Conservation (phyloP, 2,329 filamentous ascomycete genomes). For the Trichoderma pleuroti region DNA sequence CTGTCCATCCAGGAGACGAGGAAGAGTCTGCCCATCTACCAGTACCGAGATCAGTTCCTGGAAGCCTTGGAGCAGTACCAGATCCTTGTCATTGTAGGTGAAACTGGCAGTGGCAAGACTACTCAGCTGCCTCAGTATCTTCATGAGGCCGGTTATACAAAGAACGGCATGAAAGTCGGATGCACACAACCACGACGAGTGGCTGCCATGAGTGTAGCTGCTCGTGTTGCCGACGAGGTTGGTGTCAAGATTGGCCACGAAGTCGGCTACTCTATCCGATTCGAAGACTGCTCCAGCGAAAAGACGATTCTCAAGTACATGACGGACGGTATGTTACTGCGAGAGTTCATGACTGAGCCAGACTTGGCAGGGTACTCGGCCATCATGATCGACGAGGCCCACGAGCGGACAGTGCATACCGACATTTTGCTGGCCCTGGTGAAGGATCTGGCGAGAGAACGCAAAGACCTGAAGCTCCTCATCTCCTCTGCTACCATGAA, state of each 20-base stretch:
- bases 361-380: conserved; percentile 78
- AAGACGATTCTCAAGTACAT: conserved; percentile 94
- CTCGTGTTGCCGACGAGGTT: conserved; percentile 91
- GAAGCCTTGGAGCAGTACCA: conserved; percentile 84
- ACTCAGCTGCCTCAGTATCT: conserved; percentile 94
- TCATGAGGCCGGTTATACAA: conserved; percentile 85
- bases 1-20: conserved; percentile 86
- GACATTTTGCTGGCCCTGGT: conserved; percentile 85
- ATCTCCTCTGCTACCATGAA: conserved; percentile 96
- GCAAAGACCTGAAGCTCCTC: conserved; percentile 82
- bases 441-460: conserved; percentile 79
- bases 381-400: conserved; percentile 95
- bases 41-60: conserved; percentile 80
- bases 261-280: conserved; percentile 92
- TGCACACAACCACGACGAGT: conserved; percentile 95
- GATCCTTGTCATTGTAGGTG: conserved; percentile 85
- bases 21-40: conserved; percentile 85
- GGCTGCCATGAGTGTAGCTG: conserved; percentile 95
- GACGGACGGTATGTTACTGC: conserved; percentile 92
- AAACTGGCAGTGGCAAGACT: conserved; percentile 93
- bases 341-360: conserved; percentile 86
- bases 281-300: conserved; percentile 86
- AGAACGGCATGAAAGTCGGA: conserved; percentile 77
- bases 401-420: conserved; percentile 87
- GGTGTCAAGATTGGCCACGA: conserved; percentile 85